These are phyloP conservation scores for Nannochloris sp. DNA, from an alignment of 139 green algal species.

Conservation along the genomic window DNA sequence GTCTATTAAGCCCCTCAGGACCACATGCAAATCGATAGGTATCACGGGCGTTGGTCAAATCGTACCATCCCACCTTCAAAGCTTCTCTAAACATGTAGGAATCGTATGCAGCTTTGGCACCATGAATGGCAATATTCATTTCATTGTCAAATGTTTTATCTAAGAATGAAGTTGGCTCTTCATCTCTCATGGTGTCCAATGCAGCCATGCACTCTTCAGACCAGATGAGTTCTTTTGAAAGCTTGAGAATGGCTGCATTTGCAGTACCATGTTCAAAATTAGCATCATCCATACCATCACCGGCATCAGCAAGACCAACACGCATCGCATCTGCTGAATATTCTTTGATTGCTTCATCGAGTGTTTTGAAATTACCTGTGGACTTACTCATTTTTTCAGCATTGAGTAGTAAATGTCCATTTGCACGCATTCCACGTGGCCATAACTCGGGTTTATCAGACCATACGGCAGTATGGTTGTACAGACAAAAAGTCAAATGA, in stretches of 20 bases:
- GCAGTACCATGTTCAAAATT: conserved; percentile 91
- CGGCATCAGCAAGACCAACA: conserved; percentile 91
- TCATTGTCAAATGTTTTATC: conserved; percentile 92
- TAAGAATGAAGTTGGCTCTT: conserved; percentile 45
- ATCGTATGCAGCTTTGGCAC: conserved; percentile 54
- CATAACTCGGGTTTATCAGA: conserved; percentile 39
- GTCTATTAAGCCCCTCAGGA: conserved; percentile 65
- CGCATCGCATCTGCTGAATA: conserved; percentile 89
- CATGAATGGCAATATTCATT: conserved; percentile 70
- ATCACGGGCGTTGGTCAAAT: conserved; percentile 81
- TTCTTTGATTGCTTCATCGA: conserved; percentile 77
- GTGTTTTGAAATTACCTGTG: conserved; percentile 93
- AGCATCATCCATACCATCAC: conserved; percentile 94
- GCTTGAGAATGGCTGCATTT: conserved; percentile 89
- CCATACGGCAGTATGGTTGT: conserved; percentile 97
- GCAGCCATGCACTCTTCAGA: conserved; percentile 75
- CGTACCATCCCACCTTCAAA: conserved; percentile 82
- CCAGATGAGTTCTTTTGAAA: conserved; percentile 90
- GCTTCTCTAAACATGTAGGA: conserved; percentile 91
- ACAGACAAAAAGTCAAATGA: conserved; percentile 97
- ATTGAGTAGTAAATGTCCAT: conserved; percentile 97
- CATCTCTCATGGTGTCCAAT: conserved; percentile 47
- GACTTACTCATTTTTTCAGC: conserved; percentile 98
- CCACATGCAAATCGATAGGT: conserved; percentile 80
- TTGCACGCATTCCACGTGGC: conserved; percentile 72